Evolutionary conservation across 2,329 filamentous ascomycete genomes (phyloP), one percentile per base, ranked within the genome.

Genomic region (Lachnellula cervina): DNA sequence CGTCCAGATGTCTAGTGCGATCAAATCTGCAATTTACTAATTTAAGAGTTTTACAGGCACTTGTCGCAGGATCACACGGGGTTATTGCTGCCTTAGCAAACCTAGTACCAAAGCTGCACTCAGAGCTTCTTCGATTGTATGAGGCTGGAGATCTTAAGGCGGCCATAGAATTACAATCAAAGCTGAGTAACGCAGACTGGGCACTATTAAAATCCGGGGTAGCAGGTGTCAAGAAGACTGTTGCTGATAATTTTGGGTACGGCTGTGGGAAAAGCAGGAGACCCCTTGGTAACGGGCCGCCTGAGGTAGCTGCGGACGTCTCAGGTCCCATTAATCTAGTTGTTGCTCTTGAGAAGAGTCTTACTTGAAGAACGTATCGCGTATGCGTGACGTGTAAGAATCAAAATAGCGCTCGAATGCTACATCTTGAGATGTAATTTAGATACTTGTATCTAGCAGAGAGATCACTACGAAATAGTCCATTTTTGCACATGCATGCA

Each of bases 71-170:
- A 13, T 86, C 83, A 1, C 80, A 83, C 49, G 87, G 87, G 28
- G 79, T 87, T 63, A 88, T 90, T 62, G 82, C 80, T 17, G 87
- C 86, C 17, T 76, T 86, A 53, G 87, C 79, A 38, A 90, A 90
- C 69, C 73, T 90, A 28, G 78, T 82, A 1, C 87, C 84, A 6
- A 79, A 79, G 64, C 74, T 82, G 2, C 86, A 84, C 68, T 77
- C 83, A 17, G 72, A 80, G 64, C 71, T 88, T 11, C 70, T 82
- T 55, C 71, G 81, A 57, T 73, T 87, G 3, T 87, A 81, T 69
- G 73, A 76, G 46, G 68, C 73, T 13, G 85, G 84, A 28, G 74
- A 80, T 55, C 59, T 78, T 16, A 72, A 78, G 4, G 80, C 86
- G 61, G 86, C 86, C 1, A 75, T 77, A 49, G 77, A 77, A 61